These are phyloP conservation scores for Coemansia erecta DNA, from an alignment of 192 early-diverging fungal species.

Conservation along the genomic window DNA sequence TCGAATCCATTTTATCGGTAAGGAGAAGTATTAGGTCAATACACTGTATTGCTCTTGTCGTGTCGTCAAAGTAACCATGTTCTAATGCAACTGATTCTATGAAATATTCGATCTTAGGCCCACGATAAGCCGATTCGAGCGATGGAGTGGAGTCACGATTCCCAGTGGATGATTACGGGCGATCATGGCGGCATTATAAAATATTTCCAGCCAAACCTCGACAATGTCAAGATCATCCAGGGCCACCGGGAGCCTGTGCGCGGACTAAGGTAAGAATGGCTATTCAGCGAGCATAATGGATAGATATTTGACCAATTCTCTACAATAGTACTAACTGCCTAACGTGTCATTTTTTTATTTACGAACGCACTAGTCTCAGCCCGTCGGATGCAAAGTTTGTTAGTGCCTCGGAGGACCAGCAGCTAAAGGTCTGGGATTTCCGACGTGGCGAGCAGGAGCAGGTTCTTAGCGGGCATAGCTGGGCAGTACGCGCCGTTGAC, in stretches of 20 bases:
- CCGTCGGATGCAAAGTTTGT: conserved; percentile 94
- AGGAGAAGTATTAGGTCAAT: conserved; percentile 2
- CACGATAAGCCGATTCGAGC: conserved; percentile 92
- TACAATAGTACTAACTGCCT: no score
- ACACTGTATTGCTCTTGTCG: no score
- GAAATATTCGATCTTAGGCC: conserved; percentile 35
- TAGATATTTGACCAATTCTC: no score
- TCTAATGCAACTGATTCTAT: background rate
- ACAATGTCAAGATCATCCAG: conserved; percentile 82
- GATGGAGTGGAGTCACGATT: conserved; percentile 96
- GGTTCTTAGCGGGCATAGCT: conserved; percentile 82
- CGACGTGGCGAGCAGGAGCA: conserved; percentile 78
- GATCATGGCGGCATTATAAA: conserved; percentile 92
- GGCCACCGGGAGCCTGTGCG: conserved; percentile 88
- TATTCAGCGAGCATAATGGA: background rate
- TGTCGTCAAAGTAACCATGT: no score
- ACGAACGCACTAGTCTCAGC: conserved; percentile 77
- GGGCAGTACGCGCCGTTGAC: conserved; percentile 95
- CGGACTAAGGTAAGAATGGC: conserved; percentile 88
- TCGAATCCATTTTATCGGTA: conserved; percentile 91
- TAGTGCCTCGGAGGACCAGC: conserved; percentile 90
- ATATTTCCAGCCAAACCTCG: conserved; percentile 97
- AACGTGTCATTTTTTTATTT: background rate
- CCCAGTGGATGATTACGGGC: conserved; percentile 91
- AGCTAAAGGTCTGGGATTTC: conserved; percentile 97